Base-by-base conservation (phyloP, 1,284 basidiomycete genomes). In the Ceratobasidium sp. region DNA sequence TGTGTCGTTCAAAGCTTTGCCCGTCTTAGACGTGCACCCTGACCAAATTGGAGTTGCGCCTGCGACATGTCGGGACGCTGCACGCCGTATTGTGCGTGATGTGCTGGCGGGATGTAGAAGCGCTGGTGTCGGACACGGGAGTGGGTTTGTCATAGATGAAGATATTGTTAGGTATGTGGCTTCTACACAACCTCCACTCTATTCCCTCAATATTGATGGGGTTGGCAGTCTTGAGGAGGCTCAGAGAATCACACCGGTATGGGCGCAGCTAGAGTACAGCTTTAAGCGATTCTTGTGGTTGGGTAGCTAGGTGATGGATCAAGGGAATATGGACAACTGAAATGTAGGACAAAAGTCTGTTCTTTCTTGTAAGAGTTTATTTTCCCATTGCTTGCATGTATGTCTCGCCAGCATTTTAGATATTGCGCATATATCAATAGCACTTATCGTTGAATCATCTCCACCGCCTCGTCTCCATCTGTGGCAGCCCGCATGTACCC, bases 241-340 rank as follows among this genome's bases (percentile, higher is more conserved):
- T 1, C 90, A 92, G 82, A 87, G 88, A 75, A 89, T 91, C 84
- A 96, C 94, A 1, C 93, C 89, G 75, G 85, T 96, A 77, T 92
- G 94, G 81, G 89, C 94, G 9, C 94, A 95, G 84, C 92, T 96
- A 89, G 95, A 97, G 81, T 95, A 96, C 81, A 93, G 93, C 0
- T 86, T 96, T 76, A 97, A 96, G 86, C 86, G 94, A 77, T 84
- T 96, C 80, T 83, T 96, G 76, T 97, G 95, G 95, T 83, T 96
- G 63, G 93, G 93, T 65, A 88, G 90, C 78, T 91, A 62, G 56
- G 11, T 45, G n/a, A 66, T 45, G n/a, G 53, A 50, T 33, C 36
- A 33, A 19, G 24, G 7, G 9, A 15, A 24, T 22, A 1, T 62
- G 53, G 24, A 56, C 53, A 56, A 60, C 54, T 60, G 31, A 60